Evolutionary conservation across 2,329 filamentous ascomycete genomes (phyloP).

Genomic region (Celoporthe dispersa): DNA sequence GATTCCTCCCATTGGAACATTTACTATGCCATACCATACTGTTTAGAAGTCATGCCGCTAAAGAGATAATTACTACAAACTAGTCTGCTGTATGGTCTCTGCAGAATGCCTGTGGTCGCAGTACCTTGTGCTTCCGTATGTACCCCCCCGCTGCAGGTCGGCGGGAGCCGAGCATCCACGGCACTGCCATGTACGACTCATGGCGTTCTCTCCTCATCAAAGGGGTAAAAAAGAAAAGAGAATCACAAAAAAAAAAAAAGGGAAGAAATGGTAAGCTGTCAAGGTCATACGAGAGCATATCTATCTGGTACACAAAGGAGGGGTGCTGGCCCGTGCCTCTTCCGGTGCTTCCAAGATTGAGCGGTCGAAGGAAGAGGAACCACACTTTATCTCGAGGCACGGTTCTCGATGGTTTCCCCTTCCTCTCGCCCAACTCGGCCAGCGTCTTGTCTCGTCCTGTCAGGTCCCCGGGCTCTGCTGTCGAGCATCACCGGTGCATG

Average conservation of each 20-base stretch:
- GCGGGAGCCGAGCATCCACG: neutral
- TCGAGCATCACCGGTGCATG: neutral
- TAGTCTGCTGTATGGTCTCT: too few relatives aligned
- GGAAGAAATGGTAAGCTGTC: neutral
- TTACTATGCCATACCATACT: too few relatives aligned
- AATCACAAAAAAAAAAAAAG: neutral
- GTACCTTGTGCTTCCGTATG: too few relatives aligned
- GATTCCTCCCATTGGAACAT: neutral
- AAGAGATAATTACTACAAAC: too few relatives aligned
- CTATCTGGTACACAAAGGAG: neutral
- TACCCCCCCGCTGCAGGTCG: neutral
- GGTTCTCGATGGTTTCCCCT: neutral
- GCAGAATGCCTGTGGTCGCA: too few relatives aligned
- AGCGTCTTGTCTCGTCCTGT: too few relatives aligned
- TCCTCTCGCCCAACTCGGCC: too few relatives aligned
- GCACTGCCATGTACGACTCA: neutral
- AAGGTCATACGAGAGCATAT: neutral
- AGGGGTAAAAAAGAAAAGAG: neutral
- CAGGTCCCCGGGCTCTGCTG: neutral
- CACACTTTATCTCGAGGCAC: neutral
- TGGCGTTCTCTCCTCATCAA: neutral
- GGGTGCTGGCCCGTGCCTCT: conserved; percentile 7
- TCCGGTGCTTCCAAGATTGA: conserved; percentile 4
- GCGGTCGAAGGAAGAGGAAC: neutral
- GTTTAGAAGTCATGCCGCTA: too few relatives aligned